Percentiles rank a stretch among this genome's conserved stretches.
These are phyloP conservation scores for Coemansia sp. DNA, from an alignment of 192 early-diverging fungal genomes.

Conservation along the genomic window DNA sequence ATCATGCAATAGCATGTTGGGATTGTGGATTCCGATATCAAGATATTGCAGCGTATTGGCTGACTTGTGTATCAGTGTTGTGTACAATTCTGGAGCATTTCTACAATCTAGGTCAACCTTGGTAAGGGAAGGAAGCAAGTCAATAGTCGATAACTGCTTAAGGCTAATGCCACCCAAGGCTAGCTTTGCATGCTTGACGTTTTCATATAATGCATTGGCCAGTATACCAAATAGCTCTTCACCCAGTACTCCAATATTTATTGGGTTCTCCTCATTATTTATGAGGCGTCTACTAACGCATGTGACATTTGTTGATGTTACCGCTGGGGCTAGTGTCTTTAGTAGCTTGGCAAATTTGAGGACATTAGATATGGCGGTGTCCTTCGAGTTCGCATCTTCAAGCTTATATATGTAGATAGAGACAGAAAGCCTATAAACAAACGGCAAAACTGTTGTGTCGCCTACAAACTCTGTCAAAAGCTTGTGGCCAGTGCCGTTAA, in stretches of 20 bases:
- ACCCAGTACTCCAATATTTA: background rate
- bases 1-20: background rate
- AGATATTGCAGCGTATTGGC: background rate
- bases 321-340: background rate
- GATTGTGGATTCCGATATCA: background rate
- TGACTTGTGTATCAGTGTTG: background rate
- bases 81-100: background rate
- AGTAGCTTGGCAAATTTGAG: background rate
- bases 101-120: background rate
- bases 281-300: background rate
- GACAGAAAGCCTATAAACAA: background rate
- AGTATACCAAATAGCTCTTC: background rate
- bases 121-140: background rate
- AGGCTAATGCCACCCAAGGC: background rate
- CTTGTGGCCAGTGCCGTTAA: background rate
- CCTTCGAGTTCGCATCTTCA: background rate
- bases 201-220: background rate
- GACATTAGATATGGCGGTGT: background rate
- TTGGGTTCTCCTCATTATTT: too few relatives aligned
- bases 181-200: background rate
- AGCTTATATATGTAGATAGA: background rate
- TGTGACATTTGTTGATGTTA: background rate
- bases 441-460: background rate
- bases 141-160: background rate
- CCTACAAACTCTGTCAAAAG: background rate